Percentiles rank a stretch among this genome's conserved stretches.
Evolutionary conservation across 129 eudicot species (phyloP).

Genomic region (Deinandra increscens): DNA sequence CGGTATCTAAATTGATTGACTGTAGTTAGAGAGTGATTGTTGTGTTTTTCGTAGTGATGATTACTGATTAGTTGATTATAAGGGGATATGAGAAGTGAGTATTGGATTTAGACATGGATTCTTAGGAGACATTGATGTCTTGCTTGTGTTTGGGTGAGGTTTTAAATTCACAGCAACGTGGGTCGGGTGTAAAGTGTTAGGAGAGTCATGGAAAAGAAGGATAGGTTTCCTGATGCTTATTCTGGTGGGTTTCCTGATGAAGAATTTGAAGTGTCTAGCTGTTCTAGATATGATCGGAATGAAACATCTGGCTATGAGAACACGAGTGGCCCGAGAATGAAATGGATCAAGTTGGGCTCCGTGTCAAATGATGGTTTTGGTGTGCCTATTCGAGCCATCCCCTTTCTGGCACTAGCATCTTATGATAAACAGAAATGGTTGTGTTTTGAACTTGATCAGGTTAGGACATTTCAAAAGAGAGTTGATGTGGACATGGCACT

Average conservation of each 20-base stretch:
- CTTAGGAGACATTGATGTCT: constrained; percentile 6
- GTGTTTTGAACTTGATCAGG: constrained; percentile 57
- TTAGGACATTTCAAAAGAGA: constrained; percentile 44
- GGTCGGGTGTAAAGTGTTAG: constrained; percentile 6
- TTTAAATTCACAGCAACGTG: neutral
- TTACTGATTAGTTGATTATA: neutral
- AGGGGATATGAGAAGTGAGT: constrained; percentile 4
- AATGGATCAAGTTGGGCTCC: constrained; percentile 59
- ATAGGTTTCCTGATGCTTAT: constrained; percentile 49
- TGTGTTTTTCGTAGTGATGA: constrained; percentile 12
- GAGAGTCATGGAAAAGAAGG: constrained; percentile 52
- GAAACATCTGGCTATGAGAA: constrained; percentile 40
- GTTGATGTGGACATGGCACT: constrained; percentile 34
- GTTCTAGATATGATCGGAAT: constrained; percentile 48
- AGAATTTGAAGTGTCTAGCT: constrained; percentile 62
- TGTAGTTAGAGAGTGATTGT: constrained; percentile 9
- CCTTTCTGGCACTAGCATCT: constrained; percentile 45
- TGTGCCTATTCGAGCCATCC: constrained; percentile 47
- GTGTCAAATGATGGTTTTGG: constrained; percentile 48
- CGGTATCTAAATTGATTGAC: neutral
- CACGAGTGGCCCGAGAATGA: constrained; percentile 43
- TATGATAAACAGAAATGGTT: constrained; percentile 51
- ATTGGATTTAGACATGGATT: constrained; percentile 10
- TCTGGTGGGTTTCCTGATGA: constrained; percentile 37
- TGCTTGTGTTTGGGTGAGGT: neutral